Percentiles rank a stretch among this genome's conserved stretches.
Evolutionary conservation across 345 rosid genomes (phyloP).

Genomic region (Eucalyptus victrix): DNA sequence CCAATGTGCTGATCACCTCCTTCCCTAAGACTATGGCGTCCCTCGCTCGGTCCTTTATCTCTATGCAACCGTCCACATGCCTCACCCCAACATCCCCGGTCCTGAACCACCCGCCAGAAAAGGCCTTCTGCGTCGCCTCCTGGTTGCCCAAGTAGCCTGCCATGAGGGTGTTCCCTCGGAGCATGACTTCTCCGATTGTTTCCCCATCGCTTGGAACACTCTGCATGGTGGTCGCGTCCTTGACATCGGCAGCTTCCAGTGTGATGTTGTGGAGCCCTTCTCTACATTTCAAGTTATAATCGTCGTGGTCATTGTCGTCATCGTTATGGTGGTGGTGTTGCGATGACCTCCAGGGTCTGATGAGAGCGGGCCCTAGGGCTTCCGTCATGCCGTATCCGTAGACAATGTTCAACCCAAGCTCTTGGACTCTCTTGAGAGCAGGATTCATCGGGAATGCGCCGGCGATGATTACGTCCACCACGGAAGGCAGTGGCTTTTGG

Average conservation of each 20-base stretch:
- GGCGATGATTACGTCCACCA: slow-evolving; percentile 20
- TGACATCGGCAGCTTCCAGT: slow-evolving; percentile 38
- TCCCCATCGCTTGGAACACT: slow-evolving; percentile 44
- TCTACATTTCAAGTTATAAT: not conserved
- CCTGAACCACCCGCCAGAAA: slow-evolving; percentile 49
- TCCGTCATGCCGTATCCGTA: slow-evolving; percentile 57
- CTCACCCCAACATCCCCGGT: slow-evolving; percentile 51
- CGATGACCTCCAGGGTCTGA: slow-evolving; percentile 12
- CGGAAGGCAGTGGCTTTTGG: not conserved
- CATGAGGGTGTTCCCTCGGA: slow-evolving; percentile 43
- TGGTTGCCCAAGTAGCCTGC: slow-evolving; percentile 37
- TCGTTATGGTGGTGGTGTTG: not conserved
- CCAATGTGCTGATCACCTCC: slow-evolving; percentile 20
- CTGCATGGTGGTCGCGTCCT: slow-evolving; percentile 26
- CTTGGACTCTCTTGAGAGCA: slow-evolving; percentile 10
- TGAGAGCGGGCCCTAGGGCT: slow-evolving; percentile 28
- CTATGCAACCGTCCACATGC: slow-evolving; percentile 29
- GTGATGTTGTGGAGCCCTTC: slow-evolving; percentile 19
- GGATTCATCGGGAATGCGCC: slow-evolving; percentile 11
- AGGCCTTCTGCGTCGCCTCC: slow-evolving; percentile 31
- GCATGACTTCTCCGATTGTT: slow-evolving; percentile 49
- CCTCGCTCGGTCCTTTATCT: slow-evolving; percentile 49
- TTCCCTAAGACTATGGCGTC: slow-evolving; percentile 12
- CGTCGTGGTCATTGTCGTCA: not conserved
- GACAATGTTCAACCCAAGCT: slow-evolving; percentile 26